These are phyloP conservation scores for Sesbania bispinosa DNA, from an alignment of 306 rosid species.

Conservation along the genomic window DNA sequence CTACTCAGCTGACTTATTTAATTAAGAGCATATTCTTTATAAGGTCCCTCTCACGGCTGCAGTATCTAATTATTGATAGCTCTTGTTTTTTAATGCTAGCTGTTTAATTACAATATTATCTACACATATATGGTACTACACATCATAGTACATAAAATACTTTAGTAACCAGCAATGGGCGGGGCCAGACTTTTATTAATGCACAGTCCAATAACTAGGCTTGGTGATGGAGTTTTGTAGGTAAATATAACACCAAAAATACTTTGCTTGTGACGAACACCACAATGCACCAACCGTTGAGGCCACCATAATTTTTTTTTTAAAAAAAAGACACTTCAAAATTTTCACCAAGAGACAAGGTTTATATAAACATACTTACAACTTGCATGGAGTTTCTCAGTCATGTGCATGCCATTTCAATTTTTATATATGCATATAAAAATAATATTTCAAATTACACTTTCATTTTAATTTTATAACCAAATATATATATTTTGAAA, in stretches of 20 bases:
- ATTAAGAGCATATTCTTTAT: conserved; percentile 34
- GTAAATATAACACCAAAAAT: neutral
- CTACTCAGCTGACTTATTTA: conserved; percentile 9
- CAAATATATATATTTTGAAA: too few species aligned
- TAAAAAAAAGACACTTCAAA: neutral
- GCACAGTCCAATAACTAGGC: too few species aligned
- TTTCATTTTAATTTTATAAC: neutral
- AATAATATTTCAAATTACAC: neutral
- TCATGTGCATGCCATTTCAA: too few species aligned
- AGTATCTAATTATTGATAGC: conserved; percentile 13
- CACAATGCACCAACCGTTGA: conserved; percentile 17
- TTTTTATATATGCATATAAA: neutral
- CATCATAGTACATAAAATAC: conserved; percentile 5
- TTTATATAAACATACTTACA: neutral
- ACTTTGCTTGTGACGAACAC: conserved; percentile 21
- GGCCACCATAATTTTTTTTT: neutral
- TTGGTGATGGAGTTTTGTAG: too few species aligned
- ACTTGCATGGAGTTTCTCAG: too few species aligned
- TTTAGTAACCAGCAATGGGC: neutral
- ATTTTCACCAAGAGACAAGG: neutral
- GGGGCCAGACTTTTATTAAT: neutral
- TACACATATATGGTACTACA: neutral
- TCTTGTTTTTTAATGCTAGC: neutral
- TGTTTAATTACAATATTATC: neutral
- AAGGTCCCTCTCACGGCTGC: neutral